Evolutionary conservation across 1,139 yeast species (phyloP), one percentile per base, ranked within the genome.

Genomic region (Blastobotrys arbuscula): DNA sequence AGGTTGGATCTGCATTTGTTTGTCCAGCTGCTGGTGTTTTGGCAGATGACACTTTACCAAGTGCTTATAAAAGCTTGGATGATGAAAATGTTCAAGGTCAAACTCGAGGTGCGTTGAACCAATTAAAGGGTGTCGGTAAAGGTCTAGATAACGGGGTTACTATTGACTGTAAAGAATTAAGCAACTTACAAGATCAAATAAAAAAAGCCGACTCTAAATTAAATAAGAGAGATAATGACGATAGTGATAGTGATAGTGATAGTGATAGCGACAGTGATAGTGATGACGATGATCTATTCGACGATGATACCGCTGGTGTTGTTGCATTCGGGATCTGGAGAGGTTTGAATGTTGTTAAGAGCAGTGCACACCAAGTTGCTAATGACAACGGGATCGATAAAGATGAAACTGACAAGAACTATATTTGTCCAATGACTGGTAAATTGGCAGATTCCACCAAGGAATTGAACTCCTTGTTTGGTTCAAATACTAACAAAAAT

Each of bases 361-460:
- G 39, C 31, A 31, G 44, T 16, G 51, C 30, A 2, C 20, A 48
- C 9, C 43, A 44, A 16, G 31, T 37, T 1, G 46, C 45, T 8
- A 42, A 48, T 13, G 45, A 48, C 28, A 21, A 19, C 12, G 45
- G 47, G 13, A 44, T 44, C 35, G 40, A 41, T 13, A 31, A 42
- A 23, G 28, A 31, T 21, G 18, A 8, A 18, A 37, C 30, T 15
- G 15, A 39, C n/a, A 16, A 24, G 13, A 30, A 45, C 15, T 41
- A 35, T 24, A 28, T 40, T 15, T 48, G 48, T 40, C 51, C 51
- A 40, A 31, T 44, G 45, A 44, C 48, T n/a, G 48, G 45, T 20
- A 31, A 35, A 19, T 34, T 48, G 18, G 41, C 48, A 10, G 33
- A 28, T n/a, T 13, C 48, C 6, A 28, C 42, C 15, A 30, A 37